phyloP scores from a whole-genome alignment of 2,329 filamentous ascomycete genomes.

The Thelonectria rubi region DNA sequence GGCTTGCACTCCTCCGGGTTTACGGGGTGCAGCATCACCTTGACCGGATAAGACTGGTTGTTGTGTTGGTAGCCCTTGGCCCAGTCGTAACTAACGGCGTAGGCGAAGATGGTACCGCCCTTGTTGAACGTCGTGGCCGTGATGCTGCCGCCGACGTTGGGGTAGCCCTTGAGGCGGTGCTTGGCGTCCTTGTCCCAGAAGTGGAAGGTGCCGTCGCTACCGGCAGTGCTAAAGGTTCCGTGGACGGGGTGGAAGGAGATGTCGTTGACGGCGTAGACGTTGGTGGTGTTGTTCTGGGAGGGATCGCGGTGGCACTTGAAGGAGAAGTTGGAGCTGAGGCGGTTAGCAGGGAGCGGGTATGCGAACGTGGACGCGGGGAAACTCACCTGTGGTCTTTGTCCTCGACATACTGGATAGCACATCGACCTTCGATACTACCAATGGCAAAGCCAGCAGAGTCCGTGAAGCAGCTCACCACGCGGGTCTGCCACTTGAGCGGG shows the following conservation, averaged over 20 bases:
- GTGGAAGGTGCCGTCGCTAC: slow-evolving; percentile 94
- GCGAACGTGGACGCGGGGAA: background rate
- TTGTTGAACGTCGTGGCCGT: slow-evolving; percentile 91
- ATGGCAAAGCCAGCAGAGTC: slow-evolving; percentile 94
- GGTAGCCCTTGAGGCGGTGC: slow-evolving; percentile 89
- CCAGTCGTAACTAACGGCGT: slow-evolving; percentile 97
- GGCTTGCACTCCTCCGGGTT: slow-evolving; percentile 70
- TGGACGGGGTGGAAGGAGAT: slow-evolving; percentile 98
- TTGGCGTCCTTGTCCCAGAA: slow-evolving; percentile 96
- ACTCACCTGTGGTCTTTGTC: slow-evolving; percentile 84
- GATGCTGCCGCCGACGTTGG: slow-evolving; percentile 85
- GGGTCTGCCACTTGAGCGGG: slow-evolving; percentile 97
- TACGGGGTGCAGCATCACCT: slow-evolving; percentile 87
- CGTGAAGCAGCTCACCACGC: slow-evolving; percentile 92
- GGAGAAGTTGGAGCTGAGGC: slow-evolving; percentile 85
- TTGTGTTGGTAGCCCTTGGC: slow-evolving; percentile 93
- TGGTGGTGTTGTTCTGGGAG: slow-evolving; percentile 77
- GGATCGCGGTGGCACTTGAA: slow-evolving; percentile 98
- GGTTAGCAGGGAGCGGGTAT: slow-evolving; percentile 21
- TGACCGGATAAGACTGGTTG: slow-evolving; percentile 76
- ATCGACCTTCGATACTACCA: slow-evolving; percentile 95
- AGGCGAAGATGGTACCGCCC: slow-evolving; percentile 84
- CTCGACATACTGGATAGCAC: slow-evolving; percentile 97
- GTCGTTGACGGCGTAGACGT: slow-evolving; percentile 94
- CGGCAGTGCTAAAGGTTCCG: slow-evolving; percentile 98